Evolutionary conservation across 805 yeast genomes (phyloP).

Genomic region (Candida ponderosae): DNA sequence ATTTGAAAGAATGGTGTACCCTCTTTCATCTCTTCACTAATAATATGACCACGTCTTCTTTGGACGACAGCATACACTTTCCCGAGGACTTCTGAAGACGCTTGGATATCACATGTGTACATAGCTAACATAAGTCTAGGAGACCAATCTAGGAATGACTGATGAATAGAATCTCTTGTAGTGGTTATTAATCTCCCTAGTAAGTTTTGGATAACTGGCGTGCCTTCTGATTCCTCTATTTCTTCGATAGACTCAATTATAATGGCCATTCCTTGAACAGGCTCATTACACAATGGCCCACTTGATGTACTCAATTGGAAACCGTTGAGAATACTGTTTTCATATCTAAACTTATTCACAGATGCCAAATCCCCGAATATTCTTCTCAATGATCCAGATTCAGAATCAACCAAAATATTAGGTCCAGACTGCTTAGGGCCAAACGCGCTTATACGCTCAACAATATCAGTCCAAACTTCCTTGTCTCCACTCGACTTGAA

Average conservation of each 20-base stretch:
- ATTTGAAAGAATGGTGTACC: conserved; percentile 95
- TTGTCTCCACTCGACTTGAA: conserved; percentile 20
- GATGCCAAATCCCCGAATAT: conserved; percentile 13
- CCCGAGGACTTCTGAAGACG: conserved; percentile 89
- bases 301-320: conserved; percentile 74
- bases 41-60: conserved; percentile 74
- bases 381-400: conserved; percentile 26
- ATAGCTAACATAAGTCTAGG: conserved; percentile 89
- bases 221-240: conserved; percentile 20
- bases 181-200: conserved; percentile 70
- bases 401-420: conserved; percentile 58
- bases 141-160: conserved; percentile 68
- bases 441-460: conserved; percentile 47
- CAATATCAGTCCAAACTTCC: conserved; percentile 21
- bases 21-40: conserved; percentile 93
- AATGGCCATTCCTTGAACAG: conserved; percentile 70
- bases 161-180: conserved; percentile 66
- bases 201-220: conserved; percentile 32
- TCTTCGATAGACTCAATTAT: conserved; percentile 30
- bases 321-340: conserved; percentile 68
- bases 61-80: conserved; percentile 94
- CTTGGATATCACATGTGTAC: conserved; percentile 92
- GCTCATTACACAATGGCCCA: conserved; percentile 89
- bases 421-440: conserved; percentile 77
- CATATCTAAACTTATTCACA: conserved; percentile 30